Percentiles rank a stretch among this genome's conserved stretches.
phyloP scores from a whole-genome alignment of 495 filamentous ascomycete genomes.

The Wilcoxina mikolae region DNA sequence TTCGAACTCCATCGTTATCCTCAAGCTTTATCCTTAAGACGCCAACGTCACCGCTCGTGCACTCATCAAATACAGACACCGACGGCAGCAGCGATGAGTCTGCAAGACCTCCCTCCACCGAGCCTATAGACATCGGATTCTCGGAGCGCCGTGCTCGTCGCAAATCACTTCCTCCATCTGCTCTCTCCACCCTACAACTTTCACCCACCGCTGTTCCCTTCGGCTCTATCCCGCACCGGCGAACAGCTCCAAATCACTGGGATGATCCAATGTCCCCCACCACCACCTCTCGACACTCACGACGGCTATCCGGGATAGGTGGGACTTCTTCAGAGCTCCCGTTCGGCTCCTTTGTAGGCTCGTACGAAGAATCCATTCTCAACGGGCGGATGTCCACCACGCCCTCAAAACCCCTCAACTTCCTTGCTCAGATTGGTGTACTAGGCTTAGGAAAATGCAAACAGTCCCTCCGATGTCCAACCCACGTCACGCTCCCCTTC shows the following conservation, averaged over 20 bases:
- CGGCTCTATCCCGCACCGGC: background rate
- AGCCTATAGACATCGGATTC: constrained; percentile 31
- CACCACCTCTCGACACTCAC: constrained; percentile 30
- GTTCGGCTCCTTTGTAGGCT: constrained; percentile 79
- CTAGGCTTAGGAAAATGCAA: constrained; percentile 84
- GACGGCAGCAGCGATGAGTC: constrained; percentile 15
- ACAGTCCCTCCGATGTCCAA: constrained; percentile 65
- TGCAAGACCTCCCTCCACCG: constrained; percentile 17
- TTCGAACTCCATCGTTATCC: constrained; percentile 42
- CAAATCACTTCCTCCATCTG: constrained; percentile 26
- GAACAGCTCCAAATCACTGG: constrained; percentile 12
- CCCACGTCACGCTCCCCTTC: constrained; percentile 85
- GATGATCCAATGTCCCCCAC: constrained; percentile 29
- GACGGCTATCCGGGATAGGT: constrained; percentile 50
- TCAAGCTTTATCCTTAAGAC: constrained; percentile 73
- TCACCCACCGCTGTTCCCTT: constrained; percentile 14
- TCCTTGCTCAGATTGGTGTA: constrained; percentile 90
- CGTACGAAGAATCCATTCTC: constrained; percentile 93
- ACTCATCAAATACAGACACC: constrained; percentile 62
- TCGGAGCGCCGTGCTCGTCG: constrained; percentile 13
- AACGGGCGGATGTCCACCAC: constrained; percentile 93
- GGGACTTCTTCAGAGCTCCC: constrained; percentile 49
- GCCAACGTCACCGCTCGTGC: constrained; percentile 82
- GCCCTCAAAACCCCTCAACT: constrained; percentile 83
- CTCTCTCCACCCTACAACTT: constrained; percentile 24